A percentile compares a stretch with the other conserved stretches of the same genome.
Evolutionary conservation across 805 yeast species (phyloP).

Genomic region (Lipomyces yamadae): DNA sequence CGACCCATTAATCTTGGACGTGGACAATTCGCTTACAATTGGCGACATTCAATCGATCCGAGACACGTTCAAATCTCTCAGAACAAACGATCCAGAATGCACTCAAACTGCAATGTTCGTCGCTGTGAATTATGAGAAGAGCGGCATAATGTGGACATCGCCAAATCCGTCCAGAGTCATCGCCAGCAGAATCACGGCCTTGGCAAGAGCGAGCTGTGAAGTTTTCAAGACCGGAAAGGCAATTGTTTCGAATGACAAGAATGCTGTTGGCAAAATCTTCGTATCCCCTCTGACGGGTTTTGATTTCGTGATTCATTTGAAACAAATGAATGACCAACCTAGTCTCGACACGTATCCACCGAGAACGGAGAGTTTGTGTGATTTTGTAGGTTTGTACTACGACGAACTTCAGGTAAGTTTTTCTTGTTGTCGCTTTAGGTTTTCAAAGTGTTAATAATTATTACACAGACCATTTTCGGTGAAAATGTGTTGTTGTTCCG

Average conservation of each 20-base stretch:
- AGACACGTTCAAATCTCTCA: slow-evolving; percentile 65
- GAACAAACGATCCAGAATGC: slow-evolving; percentile 82
- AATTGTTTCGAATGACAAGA: background rate
- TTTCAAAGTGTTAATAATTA: background rate
- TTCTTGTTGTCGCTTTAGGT: background rate
- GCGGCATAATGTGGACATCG: slow-evolving; percentile 83
- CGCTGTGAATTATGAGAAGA: slow-evolving; percentile 81
- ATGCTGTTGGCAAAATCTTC: slow-evolving; percentile 51
- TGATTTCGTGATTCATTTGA: slow-evolving; percentile 73
- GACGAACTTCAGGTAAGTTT: slow-evolving; percentile 26
- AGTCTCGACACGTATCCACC: slow-evolving; percentile 19
- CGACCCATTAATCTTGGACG: slow-evolving; percentile 78
- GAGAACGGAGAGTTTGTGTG: slow-evolving; percentile 7
- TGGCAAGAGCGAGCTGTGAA: slow-evolving; percentile 74
- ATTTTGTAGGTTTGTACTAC: slow-evolving; percentile 19
- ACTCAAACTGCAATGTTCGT: slow-evolving; percentile 78
- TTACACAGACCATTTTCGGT: slow-evolving; percentile 38
- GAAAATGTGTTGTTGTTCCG: slow-evolving; percentile 72
- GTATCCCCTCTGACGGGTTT: slow-evolving; percentile 84
- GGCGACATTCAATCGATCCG: slow-evolving; percentile 43
- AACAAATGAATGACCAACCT: slow-evolving; percentile 41
- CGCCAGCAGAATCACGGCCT: slow-evolving; percentile 84
- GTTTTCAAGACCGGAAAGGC: slow-evolving; percentile 45
- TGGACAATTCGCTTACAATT: slow-evolving; percentile 49
- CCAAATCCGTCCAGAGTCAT: slow-evolving; percentile 68